Conservation (phyloP, 2,329 filamentous ascomycete genomes). For the Curvularia verruculosa region DNA sequence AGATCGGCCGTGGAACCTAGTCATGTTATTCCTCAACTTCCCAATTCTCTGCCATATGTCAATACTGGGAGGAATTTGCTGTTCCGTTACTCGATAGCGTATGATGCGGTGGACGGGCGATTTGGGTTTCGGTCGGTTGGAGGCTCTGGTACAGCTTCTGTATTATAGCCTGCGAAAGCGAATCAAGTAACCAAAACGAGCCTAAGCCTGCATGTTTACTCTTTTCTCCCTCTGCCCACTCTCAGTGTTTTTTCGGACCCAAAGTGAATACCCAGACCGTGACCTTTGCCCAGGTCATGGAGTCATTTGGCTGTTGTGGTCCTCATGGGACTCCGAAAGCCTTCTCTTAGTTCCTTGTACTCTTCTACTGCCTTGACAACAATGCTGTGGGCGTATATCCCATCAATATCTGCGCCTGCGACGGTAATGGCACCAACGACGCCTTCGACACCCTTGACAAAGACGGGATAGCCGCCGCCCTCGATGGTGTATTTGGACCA, state of each 20-base stretch:
- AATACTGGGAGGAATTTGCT: slow-evolving; percentile 46
- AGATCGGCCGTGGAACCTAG: slow-evolving; percentile 32
- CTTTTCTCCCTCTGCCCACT: background rate
- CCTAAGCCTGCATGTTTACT: background rate
- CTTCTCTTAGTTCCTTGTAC: slow-evolving; percentile 51
- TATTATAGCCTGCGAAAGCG: slow-evolving; percentile 20
- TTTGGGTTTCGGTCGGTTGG: slow-evolving; percentile 40
- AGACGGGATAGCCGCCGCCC: slow-evolving; percentile 75
- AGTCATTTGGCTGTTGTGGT: slow-evolving; percentile 44
- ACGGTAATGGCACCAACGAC: slow-evolving; percentile 77
- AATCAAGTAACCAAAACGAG: background rate
- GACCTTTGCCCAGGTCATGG: slow-evolving; percentile 23
- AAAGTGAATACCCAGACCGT: slow-evolving; percentile 19
- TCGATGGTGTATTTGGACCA: slow-evolving; percentile 73
- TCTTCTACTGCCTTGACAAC: slow-evolving; percentile 72
- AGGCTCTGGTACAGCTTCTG: slow-evolving; percentile 20
- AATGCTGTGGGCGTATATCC: slow-evolving; percentile 78
- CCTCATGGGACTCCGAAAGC: slow-evolving; percentile 43
- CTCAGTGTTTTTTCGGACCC: slow-evolving; percentile 1
- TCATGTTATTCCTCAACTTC: slow-evolving; percentile 36
- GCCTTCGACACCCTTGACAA: slow-evolving; percentile 75
- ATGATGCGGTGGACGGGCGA: slow-evolving; percentile 41
- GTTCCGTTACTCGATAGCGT: slow-evolving; percentile 41
- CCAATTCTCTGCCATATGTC: slow-evolving; percentile 33
- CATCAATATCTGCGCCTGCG: slow-evolving; percentile 67